These are phyloP conservation scores for Penicillium canariense DNA, from an alignment of 495 filamentous ascomycete species.

Conservation along the genomic window DNA sequence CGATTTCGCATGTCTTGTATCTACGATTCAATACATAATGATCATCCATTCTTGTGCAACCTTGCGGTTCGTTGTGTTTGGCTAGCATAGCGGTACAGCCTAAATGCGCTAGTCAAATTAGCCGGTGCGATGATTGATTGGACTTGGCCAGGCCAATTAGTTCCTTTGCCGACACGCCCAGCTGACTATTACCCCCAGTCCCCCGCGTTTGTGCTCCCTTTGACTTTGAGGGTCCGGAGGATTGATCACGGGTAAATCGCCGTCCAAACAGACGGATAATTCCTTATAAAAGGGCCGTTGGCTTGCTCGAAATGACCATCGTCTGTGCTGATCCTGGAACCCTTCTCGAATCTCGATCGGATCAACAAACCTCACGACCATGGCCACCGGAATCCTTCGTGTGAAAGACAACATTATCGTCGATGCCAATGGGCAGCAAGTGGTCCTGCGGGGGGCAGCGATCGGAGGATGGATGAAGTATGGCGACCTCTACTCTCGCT, in stretches of 20 bases:
- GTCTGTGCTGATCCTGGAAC: neutral
- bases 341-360: neutral
- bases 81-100: constrained; percentile 6
- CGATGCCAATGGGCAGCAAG: constrained; percentile 42
- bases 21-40: constrained; percentile 1
- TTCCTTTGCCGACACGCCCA: neutral
- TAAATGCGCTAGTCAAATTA: constrained; percentile 14
- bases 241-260: neutral
- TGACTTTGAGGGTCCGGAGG: neutral
- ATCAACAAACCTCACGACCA: constrained; percentile 6
- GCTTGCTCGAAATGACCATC: neutral
- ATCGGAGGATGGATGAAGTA: constrained; percentile 50
- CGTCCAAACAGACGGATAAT: neutral
- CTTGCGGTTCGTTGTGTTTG: neutral
- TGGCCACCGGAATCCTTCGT: constrained; percentile 40
- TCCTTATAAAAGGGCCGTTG: neutral
- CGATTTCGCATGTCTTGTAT: constrained; percentile 6
- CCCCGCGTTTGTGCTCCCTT: constrained; percentile 3
- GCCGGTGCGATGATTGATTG: neutral
- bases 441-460: constrained; percentile 51
- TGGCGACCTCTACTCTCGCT: neutral
- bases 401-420: constrained; percentile 47
- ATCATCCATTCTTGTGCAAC: neutral
- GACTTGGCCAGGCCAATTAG: neutral
- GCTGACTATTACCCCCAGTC: neutral